These are phyloP conservation scores for Draba incana DNA, from an alignment of 345 rosid genomes.

Conservation along the genomic window DNA sequence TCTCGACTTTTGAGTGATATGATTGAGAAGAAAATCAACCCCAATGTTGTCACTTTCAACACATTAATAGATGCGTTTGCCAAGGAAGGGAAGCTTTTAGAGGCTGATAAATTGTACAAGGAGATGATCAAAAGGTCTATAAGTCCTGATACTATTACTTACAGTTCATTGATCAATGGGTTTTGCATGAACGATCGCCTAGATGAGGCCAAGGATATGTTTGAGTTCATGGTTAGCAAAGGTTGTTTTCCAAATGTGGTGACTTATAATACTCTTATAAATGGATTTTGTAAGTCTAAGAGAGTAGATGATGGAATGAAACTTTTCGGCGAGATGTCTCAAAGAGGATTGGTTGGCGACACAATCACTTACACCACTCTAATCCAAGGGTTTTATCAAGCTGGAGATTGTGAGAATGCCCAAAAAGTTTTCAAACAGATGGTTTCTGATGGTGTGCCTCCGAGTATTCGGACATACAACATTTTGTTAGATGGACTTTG, in stretches of 20 bases:
- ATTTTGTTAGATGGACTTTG: slow-evolving; percentile 9
- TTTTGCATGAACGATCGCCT: background rate
- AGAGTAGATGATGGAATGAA: background rate
- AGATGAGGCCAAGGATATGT: background rate
- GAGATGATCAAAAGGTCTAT: background rate
- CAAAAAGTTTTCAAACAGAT: background rate
- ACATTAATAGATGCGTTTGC: slow-evolving; percentile 4
- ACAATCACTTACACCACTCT: background rate
- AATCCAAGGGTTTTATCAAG: background rate
- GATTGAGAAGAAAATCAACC: background rate
- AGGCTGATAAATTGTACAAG: background rate
- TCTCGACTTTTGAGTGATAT: background rate
- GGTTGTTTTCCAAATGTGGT: background rate
- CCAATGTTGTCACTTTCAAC: background rate
- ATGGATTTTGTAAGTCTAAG: background rate
- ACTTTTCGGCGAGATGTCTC: background rate
- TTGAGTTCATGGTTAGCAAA: background rate
- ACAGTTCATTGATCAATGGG: slow-evolving; percentile 5
- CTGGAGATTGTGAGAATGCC: background rate
- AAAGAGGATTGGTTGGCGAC: background rate
- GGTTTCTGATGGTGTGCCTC: background rate
- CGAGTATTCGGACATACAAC: background rate
- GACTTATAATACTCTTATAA: background rate
- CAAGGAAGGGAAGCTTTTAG: background rate
- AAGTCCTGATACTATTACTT: accelerated